Evolutionary conservation across 2,329 filamentous ascomycete genomes (phyloP).

Genomic region (Microcyclospora pomicola): DNA sequence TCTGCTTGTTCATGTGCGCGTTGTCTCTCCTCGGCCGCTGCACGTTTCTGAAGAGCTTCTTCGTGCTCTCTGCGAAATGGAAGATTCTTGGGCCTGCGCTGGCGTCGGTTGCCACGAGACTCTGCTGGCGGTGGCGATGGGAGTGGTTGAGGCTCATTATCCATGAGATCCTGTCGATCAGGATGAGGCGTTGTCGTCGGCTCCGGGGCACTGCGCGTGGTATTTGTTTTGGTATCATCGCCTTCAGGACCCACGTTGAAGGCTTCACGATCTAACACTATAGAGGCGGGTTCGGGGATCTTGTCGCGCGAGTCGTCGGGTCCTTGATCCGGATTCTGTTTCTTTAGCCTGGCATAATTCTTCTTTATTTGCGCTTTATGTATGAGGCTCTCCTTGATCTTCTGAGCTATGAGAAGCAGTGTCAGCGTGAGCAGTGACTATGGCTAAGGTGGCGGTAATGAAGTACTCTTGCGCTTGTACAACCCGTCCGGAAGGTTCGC

Average conservation of each 20-base stretch:
- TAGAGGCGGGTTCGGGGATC: slow-evolving; percentile 19
- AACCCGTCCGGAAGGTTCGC: slow-evolving; percentile 83
- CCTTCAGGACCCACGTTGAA: slow-evolving; percentile 1
- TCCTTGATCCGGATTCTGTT: slow-evolving; percentile 26
- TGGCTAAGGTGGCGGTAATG: not conserved
- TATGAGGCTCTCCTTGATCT: slow-evolving; percentile 81
- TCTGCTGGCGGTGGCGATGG: slow-evolving; percentile 1
- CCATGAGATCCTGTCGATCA: slow-evolving; percentile 20
- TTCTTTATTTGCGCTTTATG: slow-evolving; percentile 90
- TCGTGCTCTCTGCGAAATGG: slow-evolving; percentile 32
- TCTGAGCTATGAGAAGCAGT: slow-evolving; percentile 46
- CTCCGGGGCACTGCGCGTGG: not conserved
- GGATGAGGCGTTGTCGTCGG: slow-evolving; percentile 34
- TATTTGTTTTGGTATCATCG: slow-evolving; percentile 7
- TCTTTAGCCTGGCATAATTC: slow-evolving; percentile 77
- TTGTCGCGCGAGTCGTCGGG: slow-evolving; percentile 12
- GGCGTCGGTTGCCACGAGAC: slow-evolving; percentile 9
- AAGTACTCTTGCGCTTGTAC: slow-evolving; percentile 64
- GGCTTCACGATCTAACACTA: slow-evolving; percentile 7
- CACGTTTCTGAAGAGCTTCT: slow-evolving; percentile 39
- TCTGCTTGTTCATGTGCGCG: slow-evolving; percentile 50
- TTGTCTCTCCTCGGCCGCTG: slow-evolving; percentile 49
- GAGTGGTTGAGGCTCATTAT: slow-evolving; percentile 8
- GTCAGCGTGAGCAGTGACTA: slow-evolving; percentile 1
- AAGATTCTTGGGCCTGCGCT: slow-evolving; percentile 28